phyloP scores from a whole-genome alignment of 2,329 filamentous ascomycete genomes.

The Monosporascus ibericus region DNA sequence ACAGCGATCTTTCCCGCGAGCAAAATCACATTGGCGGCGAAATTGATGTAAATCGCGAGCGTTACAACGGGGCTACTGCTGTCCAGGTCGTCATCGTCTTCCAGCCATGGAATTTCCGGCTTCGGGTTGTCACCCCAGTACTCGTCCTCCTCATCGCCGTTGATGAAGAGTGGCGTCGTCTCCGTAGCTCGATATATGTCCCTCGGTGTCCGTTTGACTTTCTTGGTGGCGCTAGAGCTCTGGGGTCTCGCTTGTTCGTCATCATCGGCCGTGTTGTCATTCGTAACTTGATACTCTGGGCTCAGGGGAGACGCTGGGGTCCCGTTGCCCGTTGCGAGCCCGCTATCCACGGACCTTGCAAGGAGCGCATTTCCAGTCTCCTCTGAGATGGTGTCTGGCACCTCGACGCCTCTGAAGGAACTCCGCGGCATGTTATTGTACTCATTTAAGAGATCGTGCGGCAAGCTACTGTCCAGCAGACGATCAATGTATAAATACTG shows the following conservation, averaged over 20 bases:
- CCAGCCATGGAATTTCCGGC: slow-evolving; percentile 62
- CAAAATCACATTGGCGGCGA: slow-evolving; percentile 69
- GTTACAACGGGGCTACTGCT: slow-evolving; percentile 70
- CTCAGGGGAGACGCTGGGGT: slow-evolving; percentile 3
- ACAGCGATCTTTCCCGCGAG: slow-evolving; percentile 73
- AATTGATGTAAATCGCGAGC: slow-evolving; percentile 83
- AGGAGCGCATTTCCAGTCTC: slow-evolving; percentile 38
- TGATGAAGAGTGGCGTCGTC: slow-evolving; percentile 56
- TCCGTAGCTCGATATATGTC: slow-evolving; percentile 77
- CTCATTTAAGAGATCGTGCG: slow-evolving; percentile 85
- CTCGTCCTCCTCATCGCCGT: slow-evolving; percentile 40
- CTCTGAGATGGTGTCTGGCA: slow-evolving; percentile 72
- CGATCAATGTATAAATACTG: slow-evolving; percentile 92
- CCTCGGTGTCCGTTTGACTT: slow-evolving; percentile 73
- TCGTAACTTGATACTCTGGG: slow-evolving; percentile 2
- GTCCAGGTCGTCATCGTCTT: slow-evolving; percentile 64
- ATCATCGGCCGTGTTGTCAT: slow-evolving; percentile 2
- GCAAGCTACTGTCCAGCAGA: slow-evolving; percentile 84
- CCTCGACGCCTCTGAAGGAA: slow-evolving; percentile 48
- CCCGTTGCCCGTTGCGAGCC: neutral
- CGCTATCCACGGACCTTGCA: neutral
- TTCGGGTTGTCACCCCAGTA: slow-evolving; percentile 30
- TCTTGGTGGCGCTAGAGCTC: slow-evolving; percentile 29
- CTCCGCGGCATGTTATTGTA: slow-evolving; percentile 62
- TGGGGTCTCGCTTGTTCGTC: slow-evolving; percentile 6